These are phyloP conservation scores for Aspergillus calidoustus DNA, from an alignment of 2,329 filamentous ascomycete genomes.

Conservation along the genomic window DNA sequence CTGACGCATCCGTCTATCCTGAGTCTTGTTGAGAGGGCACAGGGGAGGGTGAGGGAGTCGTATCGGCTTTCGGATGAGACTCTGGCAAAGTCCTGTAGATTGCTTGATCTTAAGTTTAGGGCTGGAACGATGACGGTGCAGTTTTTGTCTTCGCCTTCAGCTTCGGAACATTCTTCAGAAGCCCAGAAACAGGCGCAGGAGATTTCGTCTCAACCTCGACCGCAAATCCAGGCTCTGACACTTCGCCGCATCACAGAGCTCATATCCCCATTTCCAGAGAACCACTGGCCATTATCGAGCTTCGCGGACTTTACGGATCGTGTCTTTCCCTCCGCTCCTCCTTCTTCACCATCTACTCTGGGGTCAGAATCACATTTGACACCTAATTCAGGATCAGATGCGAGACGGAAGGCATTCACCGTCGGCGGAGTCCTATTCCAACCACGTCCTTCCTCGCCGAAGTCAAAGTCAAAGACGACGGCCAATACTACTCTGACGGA, in stretches of 20 bases:
- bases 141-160: slow-evolving; percentile 26
- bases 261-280: slow-evolving; percentile 50
- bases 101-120: slow-evolving; percentile 38
- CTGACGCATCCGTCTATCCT: slow-evolving; percentile 70
- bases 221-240: slow-evolving; percentile 47
- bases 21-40: slow-evolving; percentile 60
- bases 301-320: slow-evolving; percentile 46
- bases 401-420: slow-evolving; percentile 45
- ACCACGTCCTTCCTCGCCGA: slow-evolving; percentile 29
- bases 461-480: neutral
- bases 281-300: slow-evolving; percentile 48
- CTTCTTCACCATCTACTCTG: neutral
- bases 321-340: slow-evolving; percentile 43
- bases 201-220: slow-evolving; percentile 16
- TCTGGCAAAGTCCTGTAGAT: slow-evolving; percentile 43
- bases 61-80: slow-evolving; percentile 61
- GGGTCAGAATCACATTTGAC: neutral
- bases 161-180: neutral
- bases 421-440: slow-evolving; percentile 56
- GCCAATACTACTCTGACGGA: neutral
- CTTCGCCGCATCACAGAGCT: slow-evolving; percentile 55
- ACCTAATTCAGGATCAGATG: neutral
- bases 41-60: slow-evolving; percentile 48
- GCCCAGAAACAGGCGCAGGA: slow-evolving; percentile 1
- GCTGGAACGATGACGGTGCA: slow-evolving; percentile 40